phyloP scores from a whole-genome alignment of 495 filamentous ascomycete genomes.

The Amniculicola lignicola region DNA sequence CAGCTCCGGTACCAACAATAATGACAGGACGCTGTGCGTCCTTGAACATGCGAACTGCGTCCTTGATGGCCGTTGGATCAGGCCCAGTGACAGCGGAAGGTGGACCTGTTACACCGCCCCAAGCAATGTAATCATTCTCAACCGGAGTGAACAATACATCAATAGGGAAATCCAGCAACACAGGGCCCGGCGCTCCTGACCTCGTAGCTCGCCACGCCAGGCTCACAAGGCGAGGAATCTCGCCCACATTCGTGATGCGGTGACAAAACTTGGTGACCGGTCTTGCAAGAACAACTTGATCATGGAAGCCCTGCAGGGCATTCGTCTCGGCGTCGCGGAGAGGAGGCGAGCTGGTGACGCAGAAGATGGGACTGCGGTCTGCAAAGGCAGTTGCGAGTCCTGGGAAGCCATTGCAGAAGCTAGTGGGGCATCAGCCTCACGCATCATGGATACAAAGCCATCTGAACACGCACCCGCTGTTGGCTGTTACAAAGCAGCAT shows the following conservation, averaged over 20 bases:
- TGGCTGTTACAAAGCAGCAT: constrained; percentile 34
- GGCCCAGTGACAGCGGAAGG: constrained; percentile 19
- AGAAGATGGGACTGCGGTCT: constrained; percentile 35
- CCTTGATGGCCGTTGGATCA: constrained; percentile 22
- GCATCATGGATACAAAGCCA: neutral
- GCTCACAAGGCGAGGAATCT: constrained; percentile 33
- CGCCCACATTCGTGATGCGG: constrained; percentile 33
- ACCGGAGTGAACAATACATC: constrained; percentile 34
- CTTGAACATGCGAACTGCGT: constrained; percentile 14
- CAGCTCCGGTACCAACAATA: constrained; percentile 30
- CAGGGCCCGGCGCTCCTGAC: constrained; percentile 25
- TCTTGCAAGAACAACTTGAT: constrained; percentile 34
- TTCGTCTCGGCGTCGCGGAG: constrained; percentile 36
- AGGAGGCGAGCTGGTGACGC: constrained; percentile 31
- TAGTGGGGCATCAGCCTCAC: neutral
- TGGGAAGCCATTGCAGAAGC: constrained; percentile 32
- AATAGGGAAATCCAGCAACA: constrained; percentile 36
- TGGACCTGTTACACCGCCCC: constrained; percentile 28
- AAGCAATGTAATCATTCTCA: constrained; percentile 15
- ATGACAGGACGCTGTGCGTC: constrained; percentile 27
- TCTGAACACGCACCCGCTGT: constrained; percentile 28
- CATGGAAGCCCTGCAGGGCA: constrained; percentile 32
- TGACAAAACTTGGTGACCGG: constrained; percentile 35
- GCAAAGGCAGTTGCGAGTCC: constrained; percentile 35
- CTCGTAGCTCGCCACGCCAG: constrained; percentile 27